Base-by-base conservation (phyloP, 164 flowering plant species). In the Protea cynaroides region DNA sequence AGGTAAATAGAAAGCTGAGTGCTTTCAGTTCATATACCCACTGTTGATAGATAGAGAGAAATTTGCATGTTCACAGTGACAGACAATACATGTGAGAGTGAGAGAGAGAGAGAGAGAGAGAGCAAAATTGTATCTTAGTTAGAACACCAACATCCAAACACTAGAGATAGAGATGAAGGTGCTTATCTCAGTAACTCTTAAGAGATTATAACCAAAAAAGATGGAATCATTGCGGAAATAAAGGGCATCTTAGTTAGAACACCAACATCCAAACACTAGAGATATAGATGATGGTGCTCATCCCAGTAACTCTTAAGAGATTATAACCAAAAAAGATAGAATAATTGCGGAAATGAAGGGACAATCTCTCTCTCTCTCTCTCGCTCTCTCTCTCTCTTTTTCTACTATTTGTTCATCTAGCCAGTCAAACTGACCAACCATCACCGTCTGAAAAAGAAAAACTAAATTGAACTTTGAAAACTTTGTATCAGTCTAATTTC, bases 361-460 rank as follows among this genome's bases (percentile, higher is more conserved):
- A n/a, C 38, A 19, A 11, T 18, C 34, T 61, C 55, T 61, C 46
- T 56, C 34, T 56, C 56, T 68, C 56, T 44, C 18, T 46, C 56
- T 17, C 14, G 51, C 5, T 36, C 18, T 12, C 5, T 25, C n/a
- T 22, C 44, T 40, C 4, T 4, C 46, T 40, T 40, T 37, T 4
- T 37, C 40, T 37, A 37, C 9, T 37, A 37, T 37, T n/a, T n/a
- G n/a, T n/a, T n/a, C n/a, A n/a, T n/a, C 46, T 40, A 40, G 56
- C 18, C 64, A 74, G 80, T 74, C 80, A 78, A 79, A 72, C 74
- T 68, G 77, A 71, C 78, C 77, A 73, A 74, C 76, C 64, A 21
- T 38, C 38, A 53, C 37, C 62, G 55, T 56, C 37, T 56, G 53
- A 52, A 64, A 34, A 65, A 17, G 13, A 58, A 52, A 50, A 58